A percentile compares a stretch with the other conserved stretches of the same genome.
phyloP scores from a whole-genome alignment of 257 asterid species.

The Ehretia macrophylla region DNA sequence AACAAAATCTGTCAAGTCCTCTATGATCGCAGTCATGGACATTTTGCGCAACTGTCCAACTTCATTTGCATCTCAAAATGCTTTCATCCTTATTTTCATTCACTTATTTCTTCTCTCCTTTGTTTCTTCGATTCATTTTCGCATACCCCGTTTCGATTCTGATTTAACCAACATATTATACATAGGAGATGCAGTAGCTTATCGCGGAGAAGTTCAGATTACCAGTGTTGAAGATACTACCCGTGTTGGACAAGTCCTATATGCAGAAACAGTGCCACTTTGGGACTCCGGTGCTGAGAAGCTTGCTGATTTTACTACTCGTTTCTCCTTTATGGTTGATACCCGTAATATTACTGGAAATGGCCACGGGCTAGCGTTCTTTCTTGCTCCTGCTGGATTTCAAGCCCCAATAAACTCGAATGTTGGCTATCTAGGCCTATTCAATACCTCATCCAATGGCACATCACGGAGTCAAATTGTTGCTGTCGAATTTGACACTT shows the following conservation, averaged over 20 bases:
- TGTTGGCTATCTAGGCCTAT: conserved; percentile 36
- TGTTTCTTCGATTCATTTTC: no score
- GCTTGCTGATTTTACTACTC: no score
- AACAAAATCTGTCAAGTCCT: no score
- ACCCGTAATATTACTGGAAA: background rate
- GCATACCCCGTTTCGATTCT: no score
- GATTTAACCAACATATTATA: no score
- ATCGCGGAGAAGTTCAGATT: conserved; percentile 15
- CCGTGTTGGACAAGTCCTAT: conserved; percentile 27
- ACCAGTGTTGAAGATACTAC: conserved; percentile 4
- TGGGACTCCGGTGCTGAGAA: conserved; percentile 7
- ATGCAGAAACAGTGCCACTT: no score
- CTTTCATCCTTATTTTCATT: background rate
- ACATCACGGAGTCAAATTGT: conserved; percentile 19
- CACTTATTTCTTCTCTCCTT: no score
- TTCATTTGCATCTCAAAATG: background rate
- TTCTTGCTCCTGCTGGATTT: no score
- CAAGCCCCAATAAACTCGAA: conserved; percentile 32
- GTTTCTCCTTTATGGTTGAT: conserved; percentile 24
- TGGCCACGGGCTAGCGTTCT: conserved; percentile 32
- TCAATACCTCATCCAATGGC: conserved; percentile 19
- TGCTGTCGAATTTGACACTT: conserved; percentile 30
- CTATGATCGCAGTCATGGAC: background rate
- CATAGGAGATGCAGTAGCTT: conserved; percentile 15
- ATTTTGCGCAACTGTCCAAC: background rate